phyloP scores from a whole-genome alignment of 140 eudicot species.

The Bidens hawaiensis region DNA sequence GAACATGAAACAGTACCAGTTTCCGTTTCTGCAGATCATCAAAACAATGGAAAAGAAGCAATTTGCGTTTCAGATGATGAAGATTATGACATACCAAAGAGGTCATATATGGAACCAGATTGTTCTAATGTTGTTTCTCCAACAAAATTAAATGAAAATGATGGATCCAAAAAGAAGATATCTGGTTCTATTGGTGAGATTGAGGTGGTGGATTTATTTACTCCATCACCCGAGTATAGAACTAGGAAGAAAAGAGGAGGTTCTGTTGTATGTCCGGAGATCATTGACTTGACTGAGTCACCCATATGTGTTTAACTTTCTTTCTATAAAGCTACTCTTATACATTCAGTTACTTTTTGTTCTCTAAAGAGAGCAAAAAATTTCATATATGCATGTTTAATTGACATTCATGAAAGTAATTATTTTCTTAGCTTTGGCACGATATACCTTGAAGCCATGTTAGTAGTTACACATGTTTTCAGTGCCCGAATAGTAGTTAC shows the following conservation, averaged over 20 bases:
- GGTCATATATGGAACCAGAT: neutral
- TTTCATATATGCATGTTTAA: neutral
- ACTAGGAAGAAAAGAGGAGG: constrained; percentile 35
- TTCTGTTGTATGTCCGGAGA: constrained; percentile 32
- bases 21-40: neutral
- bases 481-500: too few relatives aligned
- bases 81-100: neutral
- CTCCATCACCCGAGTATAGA: constrained; percentile 55
- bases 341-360: too few relatives aligned
- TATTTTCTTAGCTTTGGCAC: too few relatives aligned
- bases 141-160: neutral
- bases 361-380: neutral
- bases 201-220: constrained; percentile 68
- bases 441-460: neutral
- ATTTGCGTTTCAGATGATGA: too few relatives aligned
- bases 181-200: constrained; percentile 13
- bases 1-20: neutral
- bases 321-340: too few relatives aligned
- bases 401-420: neutral
- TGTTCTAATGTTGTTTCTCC: neutral
- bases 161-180: constrained; percentile 4
- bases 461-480: neutral
- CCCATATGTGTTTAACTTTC: constrained; percentile 47
- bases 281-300: constrained; percentile 71
- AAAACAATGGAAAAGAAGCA: constrained; percentile 8